phyloP scores from a whole-genome alignment of 1,139 yeast genomes.

The Lodderomyces pseudojiufengensis region DNA sequence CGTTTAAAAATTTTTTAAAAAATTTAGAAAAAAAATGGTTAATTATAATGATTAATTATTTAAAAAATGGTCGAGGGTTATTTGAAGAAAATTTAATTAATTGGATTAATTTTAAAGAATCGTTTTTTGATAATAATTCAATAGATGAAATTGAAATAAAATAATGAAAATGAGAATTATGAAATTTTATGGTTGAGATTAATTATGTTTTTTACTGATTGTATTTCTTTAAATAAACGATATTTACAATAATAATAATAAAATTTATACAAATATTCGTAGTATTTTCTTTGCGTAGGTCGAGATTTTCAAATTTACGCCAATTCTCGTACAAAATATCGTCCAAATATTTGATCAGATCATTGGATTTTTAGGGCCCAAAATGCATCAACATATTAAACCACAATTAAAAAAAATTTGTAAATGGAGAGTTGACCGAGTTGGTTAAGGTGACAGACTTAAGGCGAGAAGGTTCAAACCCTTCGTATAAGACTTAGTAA shows the following conservation, averaged over 20 bases:
- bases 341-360: too few species aligned
- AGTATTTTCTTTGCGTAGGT: too few species aligned
- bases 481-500: slow-evolving; percentile 4
- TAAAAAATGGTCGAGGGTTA: slow-evolving; percentile 34
- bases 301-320: too few species aligned
- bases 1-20: slow-evolving; percentile 29
- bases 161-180: neutral
- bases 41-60: slow-evolving; percentile 33
- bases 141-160: slow-evolving; percentile 8
- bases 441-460: slow-evolving; percentile 13
- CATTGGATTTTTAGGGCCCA: too few species aligned
- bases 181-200: too few species aligned
- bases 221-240: too few species aligned
- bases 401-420: neutral
- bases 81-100: slow-evolving; percentile 36
- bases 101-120: slow-evolving; percentile 35
- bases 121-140: slow-evolving; percentile 13
- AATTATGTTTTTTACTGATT: too few species aligned
- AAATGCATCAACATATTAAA: neutral
- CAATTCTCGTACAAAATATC: neutral
- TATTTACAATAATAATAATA: too few species aligned
- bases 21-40: slow-evolving; percentile 43
- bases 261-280: too few species aligned
- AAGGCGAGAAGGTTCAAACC: slow-evolving; percentile 4
- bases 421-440: slow-evolving; percentile 12